These are phyloP conservation scores for Aspergillus fischeri DNA, from an alignment of 2,329 filamentous ascomycete species.

Conservation along the genomic window DNA sequence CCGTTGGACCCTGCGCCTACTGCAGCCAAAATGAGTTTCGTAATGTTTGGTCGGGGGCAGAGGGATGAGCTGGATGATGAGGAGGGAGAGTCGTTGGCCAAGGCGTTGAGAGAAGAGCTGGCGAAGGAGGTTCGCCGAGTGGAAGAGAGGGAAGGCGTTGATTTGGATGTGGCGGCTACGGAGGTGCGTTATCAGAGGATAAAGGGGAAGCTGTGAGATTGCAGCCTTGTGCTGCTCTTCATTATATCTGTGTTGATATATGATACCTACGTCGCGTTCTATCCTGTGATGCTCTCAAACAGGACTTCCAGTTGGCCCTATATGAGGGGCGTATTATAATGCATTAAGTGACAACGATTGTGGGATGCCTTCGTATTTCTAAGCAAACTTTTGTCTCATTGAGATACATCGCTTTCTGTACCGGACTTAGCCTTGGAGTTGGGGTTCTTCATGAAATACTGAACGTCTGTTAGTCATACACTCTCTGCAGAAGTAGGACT, in stretches of 20 bases:
- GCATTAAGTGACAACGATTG: neutral
- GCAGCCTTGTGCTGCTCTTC: neutral
- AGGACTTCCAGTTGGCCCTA: neutral
- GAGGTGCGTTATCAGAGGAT: constrained; percentile 4
- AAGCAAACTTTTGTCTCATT: neutral
- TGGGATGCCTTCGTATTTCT: neutral
- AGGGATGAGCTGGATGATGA: constrained; percentile 46
- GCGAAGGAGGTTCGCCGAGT: constrained; percentile 34
- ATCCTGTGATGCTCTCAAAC: neutral
- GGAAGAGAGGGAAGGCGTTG: constrained; percentile 33
- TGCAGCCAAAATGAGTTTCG: constrained; percentile 29
- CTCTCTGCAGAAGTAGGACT: neutral
- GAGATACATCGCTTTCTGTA: constrained; percentile 4
- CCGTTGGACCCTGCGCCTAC: constrained; percentile 24
- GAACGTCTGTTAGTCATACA: neutral
- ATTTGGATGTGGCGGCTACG: constrained; percentile 24
- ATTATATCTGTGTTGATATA: neutral
- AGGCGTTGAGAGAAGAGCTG: constrained; percentile 35
- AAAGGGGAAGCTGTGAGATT: constrained; percentile 21
- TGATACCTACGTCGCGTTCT: neutral
- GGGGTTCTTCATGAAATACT: constrained; percentile 15
- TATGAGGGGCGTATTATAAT: neutral
- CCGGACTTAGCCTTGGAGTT: neutral
- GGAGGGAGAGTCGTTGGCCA: constrained; percentile 37
- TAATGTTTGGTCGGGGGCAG: constrained; percentile 46